phyloP scores from a whole-genome alignment of 805 yeast species.

The Schizosaccharomyces cryophilus region DNA sequence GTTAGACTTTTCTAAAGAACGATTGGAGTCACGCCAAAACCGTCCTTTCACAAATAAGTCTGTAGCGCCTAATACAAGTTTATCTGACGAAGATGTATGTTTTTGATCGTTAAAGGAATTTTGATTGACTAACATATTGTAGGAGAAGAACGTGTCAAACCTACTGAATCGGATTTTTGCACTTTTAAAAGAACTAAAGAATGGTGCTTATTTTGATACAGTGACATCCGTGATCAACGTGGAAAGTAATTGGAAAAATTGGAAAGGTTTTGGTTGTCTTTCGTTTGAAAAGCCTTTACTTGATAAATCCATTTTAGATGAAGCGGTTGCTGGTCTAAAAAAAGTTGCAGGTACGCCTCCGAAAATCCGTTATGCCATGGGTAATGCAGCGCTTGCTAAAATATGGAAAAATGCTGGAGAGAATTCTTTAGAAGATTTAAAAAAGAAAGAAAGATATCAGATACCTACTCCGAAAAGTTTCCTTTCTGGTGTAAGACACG shows the following conservation, averaged over 20 bases:
- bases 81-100: constrained; percentile 7
- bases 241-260: neutral
- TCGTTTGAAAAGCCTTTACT: neutral
- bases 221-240: neutral
- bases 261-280: constrained; percentile 2
- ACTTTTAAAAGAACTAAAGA: neutral
- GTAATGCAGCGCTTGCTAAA: neutral
- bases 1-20: constrained; percentile 1
- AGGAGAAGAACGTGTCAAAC: neutral
- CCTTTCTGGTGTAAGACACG: neutral
- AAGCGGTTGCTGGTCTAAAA: neutral
- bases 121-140: neutral
- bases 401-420: neutral
- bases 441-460: neutral
- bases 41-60: constrained; percentile 7
- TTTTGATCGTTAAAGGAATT: neutral
- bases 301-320: neutral
- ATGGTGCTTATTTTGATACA: neutral
- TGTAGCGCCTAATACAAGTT: constrained; percentile 8
- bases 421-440: neutral
- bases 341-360: neutral
- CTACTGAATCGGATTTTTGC: neutral
- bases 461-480: neutral
- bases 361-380: neutral
- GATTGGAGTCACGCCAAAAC: neutral